Base-by-base conservation (phyloP, 441 rosid species). In the Arabidopsis lyrata region DNA sequence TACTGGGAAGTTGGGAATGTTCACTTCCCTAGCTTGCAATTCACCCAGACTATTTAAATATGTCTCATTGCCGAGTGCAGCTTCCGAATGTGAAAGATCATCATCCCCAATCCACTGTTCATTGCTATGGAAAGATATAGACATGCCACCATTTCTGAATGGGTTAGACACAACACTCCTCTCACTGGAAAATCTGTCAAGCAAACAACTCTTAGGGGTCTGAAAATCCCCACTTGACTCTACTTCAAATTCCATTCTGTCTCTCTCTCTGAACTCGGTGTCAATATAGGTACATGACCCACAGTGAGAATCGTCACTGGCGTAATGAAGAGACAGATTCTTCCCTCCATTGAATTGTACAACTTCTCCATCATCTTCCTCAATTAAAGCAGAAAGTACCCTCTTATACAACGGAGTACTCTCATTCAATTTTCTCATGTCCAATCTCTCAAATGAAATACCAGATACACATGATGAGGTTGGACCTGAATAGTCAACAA, bases 301-400 rank as follows among this genome's bases (percentile, higher is more conserved):
- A 72, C 92, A 87, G 73, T 86, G 90, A 72, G 97, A 90, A 81
- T 86, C 93, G 81, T 91, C 98, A 77, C 95, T 88, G 12, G 85
- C 88, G 63, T 91, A 85, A 77, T 88, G 92, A 77, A 88, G 86
- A 53, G 90, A 76, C 75, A 84, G 68, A 73, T 83, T 91, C 79
- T 87, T 89, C 65, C 84, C 86, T 74, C 83, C 93, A 72, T 69
- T 66, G 42, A 69, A 81, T 49, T 82, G 86, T 77, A 65, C 79
- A 69, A 80, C 65, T 77, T 83, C 98, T 70, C 79, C 77, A 70
- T 93, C 99, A 75, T 96, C 99, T 84, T 96, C 98, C 78, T 90
- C 95, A 64, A 96, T 93, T 77, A 96, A 82, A 67, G 99, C 95
- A 70, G 98, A 90, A 69, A 96, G 92, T 62, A 93, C 88, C 82